Percentiles rank a stretch among this genome's conserved stretches.
These are phyloP conservation scores for Phlegmacium glaucopus DNA, from an alignment of 768 basidiomycete species.

Conservation along the genomic window DNA sequence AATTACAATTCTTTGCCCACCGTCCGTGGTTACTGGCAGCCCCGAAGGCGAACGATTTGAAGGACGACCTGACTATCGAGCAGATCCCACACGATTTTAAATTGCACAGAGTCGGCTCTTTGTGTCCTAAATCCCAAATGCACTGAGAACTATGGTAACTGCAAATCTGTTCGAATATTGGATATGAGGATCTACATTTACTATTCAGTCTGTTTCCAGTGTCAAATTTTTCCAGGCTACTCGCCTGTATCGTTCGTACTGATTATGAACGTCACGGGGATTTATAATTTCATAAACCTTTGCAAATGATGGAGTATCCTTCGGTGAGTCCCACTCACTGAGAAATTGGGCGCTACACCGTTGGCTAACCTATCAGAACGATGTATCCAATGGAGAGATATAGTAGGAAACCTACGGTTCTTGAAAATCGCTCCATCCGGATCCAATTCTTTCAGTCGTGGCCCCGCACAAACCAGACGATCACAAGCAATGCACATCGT, in stretches of 20 bases:
- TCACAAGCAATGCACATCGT: slow-evolving; percentile 50
- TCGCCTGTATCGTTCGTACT: slow-evolving; percentile 49
- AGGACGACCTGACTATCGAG: slow-evolving; percentile 52
- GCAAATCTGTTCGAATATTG: slow-evolving; percentile 43
- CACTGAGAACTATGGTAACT: slow-evolving; percentile 65
- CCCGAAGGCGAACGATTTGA: slow-evolving; percentile 57
- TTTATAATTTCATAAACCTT: slow-evolving; percentile 54
- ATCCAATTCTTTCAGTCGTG: slow-evolving; percentile 47
- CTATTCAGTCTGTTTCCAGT: neutral
- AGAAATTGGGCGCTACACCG: slow-evolving; percentile 48
- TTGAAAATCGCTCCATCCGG: slow-evolving; percentile 46
- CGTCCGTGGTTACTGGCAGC: slow-evolving; percentile 48
- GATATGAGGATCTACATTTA: slow-evolving; percentile 29
- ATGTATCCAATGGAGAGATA: neutral
- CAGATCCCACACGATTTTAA: slow-evolving; percentile 68
- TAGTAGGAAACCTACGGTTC: slow-evolving; percentile 37
- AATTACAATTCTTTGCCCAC: slow-evolving; percentile 34
- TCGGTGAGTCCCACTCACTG: slow-evolving; percentile 51
- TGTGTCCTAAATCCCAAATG: slow-evolving; percentile 64
- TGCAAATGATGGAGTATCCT: slow-evolving; percentile 39
- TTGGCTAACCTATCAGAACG: slow-evolving; percentile 9
- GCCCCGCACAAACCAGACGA: slow-evolving; percentile 37
- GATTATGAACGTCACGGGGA: slow-evolving; percentile 38
- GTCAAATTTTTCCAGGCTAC: slow-evolving; percentile 10
- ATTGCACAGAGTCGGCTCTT: slow-evolving; percentile 46